These are phyloP conservation scores for carrot (Daucus carota) DNA, from an alignment of 129 eudicot genomes.

Conservation along the genomic window DH1_v3.0 NC_030386.2:29537001-29537500, in stretches of 20 bases:
- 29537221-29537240: neutral
- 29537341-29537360: neutral
- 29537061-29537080: no score
- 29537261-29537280: neutral
- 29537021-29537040: no score
- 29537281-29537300: neutral
- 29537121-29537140: no score
- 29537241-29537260: neutral
- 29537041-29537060: no score
- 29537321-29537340: neutral
- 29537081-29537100: no score
- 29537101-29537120: no score
- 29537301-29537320: slow-evolving; percentile 2
- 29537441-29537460: neutral
- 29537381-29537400: neutral
- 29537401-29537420: neutral
- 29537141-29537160: no score
- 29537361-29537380: neutral
- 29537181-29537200: neutral
- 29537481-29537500: neutral
- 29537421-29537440: neutral
- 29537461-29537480: neutral
- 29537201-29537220: neutral
- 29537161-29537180: no score
- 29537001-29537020: no score